phyloP scores from a whole-genome alignment of 2,329 filamentous ascomycete genomes.

The Sclerotinia nivalis region DNA sequence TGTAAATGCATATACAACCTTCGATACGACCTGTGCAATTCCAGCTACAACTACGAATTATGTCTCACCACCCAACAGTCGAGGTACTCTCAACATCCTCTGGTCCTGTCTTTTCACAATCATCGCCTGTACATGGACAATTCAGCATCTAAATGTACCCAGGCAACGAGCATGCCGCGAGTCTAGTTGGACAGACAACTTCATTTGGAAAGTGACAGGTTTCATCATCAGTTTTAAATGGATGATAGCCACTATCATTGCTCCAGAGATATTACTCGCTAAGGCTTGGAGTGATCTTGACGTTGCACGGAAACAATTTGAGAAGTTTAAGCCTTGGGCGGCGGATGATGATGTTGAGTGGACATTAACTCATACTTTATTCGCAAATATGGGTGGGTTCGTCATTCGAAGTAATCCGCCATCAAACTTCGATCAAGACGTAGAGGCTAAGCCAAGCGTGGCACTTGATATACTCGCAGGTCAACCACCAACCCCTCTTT shows the following conservation, averaged over 20 bases:
- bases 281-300: conserved; percentile 22
- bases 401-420: conserved; percentile 15
- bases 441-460: conserved; percentile 8
- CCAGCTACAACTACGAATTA: conserved; percentile 5
- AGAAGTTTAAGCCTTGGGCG: conserved; percentile 17
- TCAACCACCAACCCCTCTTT: neutral
- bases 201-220: conserved; percentile 12
- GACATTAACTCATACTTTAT: conserved; percentile 28
- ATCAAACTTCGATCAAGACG: neutral
- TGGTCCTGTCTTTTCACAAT: conserved; percentile 32
- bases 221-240: conserved; percentile 21
- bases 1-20: conserved; percentile 9
- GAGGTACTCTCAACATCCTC: conserved; percentile 33
- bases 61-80: conserved; percentile 27
- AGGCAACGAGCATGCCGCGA: conserved; percentile 9
- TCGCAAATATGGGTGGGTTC: conserved; percentile 32
- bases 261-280: conserved; percentile 25
- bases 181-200: neutral
- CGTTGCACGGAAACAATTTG: conserved; percentile 8
- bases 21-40: conserved; percentile 15
- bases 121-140: conserved; percentile 29
- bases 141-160: conserved; percentile 35
- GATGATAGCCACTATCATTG: conserved; percentile 26
- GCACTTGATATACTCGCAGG: neutral
- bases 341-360: conserved; percentile 25